Conservation (phyloP, 164 flowering plant genomes). For the Kalanchoe fedtschenkoi region DNA sequence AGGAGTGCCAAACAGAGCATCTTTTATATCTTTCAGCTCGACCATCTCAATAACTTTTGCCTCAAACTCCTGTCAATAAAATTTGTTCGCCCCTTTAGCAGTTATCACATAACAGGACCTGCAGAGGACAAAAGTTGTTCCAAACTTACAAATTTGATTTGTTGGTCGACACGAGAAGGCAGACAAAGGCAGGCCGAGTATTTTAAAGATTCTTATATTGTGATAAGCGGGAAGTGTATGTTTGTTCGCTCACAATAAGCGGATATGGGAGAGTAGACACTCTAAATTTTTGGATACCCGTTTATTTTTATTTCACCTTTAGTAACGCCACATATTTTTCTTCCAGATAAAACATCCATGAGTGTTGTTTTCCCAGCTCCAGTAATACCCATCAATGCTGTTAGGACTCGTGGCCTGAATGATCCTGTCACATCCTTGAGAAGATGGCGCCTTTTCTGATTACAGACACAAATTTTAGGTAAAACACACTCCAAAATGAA, state of each 20-base stretch:
- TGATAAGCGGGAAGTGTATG: conserved; percentile 33
- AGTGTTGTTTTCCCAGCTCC: conserved; percentile 47
- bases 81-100: neutral
- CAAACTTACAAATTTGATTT: conserved; percentile 21
- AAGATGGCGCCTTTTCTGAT: conserved; percentile 22
- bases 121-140: neutral
- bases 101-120: neutral
- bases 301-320: conserved; percentile 38
- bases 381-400: conserved; percentile 38
- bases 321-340: conserved; percentile 33
- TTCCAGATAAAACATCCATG: conserved; percentile 37
- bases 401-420: conserved; percentile 37
- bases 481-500: neutral
- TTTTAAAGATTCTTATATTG: conserved; percentile 34
- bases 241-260: conserved; percentile 41
- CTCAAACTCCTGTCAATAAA: conserved; percentile 23
- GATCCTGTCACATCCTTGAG: conserved; percentile 34
- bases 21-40: conserved; percentile 32
- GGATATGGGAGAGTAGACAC: conserved; percentile 32
- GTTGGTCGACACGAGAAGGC: conserved; percentile 15
- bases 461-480: too few species aligned
- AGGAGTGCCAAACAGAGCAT: conserved; percentile 30
- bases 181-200: conserved; percentile 41
- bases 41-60: conserved; percentile 26
- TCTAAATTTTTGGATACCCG: conserved; percentile 36